Conservation (phyloP, 2,329 filamentous ascomycete species). For the Verticillium klebahnii region DNA sequence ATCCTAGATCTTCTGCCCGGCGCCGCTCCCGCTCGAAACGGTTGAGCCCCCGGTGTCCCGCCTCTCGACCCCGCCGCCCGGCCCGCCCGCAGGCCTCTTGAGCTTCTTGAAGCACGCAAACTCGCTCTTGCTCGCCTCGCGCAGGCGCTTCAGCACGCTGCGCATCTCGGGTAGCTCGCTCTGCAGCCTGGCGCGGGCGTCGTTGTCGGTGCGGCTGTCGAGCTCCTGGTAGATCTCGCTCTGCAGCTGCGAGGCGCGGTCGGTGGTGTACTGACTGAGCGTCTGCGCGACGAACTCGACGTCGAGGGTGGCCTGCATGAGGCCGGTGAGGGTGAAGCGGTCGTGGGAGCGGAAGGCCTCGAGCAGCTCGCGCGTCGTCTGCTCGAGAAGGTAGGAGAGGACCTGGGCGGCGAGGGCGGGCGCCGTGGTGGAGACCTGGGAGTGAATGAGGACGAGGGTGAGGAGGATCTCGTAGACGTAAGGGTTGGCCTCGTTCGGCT, state of each 20-base stretch:
- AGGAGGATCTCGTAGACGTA: slow-evolving; percentile 90
- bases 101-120: slow-evolving; percentile 80
- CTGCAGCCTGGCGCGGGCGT: slow-evolving; percentile 74
- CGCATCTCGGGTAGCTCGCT: slow-evolving; percentile 88
- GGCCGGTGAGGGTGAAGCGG: slow-evolving; percentile 69
- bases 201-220: slow-evolving; percentile 83
- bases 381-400: slow-evolving; percentile 80
- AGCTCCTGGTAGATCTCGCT: slow-evolving; percentile 89
- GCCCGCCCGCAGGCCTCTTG: slow-evolving; percentile 37
- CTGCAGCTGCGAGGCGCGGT: slow-evolving; percentile 75
- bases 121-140: slow-evolving; percentile 77
- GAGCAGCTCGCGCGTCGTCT: slow-evolving; percentile 74
- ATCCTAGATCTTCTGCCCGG: background rate
- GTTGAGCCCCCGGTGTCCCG: slow-evolving; percentile 26
- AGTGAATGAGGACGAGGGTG: slow-evolving; percentile 83
- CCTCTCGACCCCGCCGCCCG: slow-evolving; percentile 24
- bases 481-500: slow-evolving; percentile 71
- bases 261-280: slow-evolving; percentile 81
- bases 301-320: slow-evolving; percentile 97
- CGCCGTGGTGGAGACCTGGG: slow-evolving; percentile 78
- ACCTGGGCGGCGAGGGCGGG: slow-evolving; percentile 74
- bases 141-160: slow-evolving; percentile 74
- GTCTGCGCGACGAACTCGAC: slow-evolving; percentile 97
- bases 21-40: background rate
- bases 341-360: slow-evolving; percentile 67